These are phyloP conservation scores for Mycena epipterygia DNA, from an alignment of 768 basidiomycete species.

Conservation along the genomic window DNA sequence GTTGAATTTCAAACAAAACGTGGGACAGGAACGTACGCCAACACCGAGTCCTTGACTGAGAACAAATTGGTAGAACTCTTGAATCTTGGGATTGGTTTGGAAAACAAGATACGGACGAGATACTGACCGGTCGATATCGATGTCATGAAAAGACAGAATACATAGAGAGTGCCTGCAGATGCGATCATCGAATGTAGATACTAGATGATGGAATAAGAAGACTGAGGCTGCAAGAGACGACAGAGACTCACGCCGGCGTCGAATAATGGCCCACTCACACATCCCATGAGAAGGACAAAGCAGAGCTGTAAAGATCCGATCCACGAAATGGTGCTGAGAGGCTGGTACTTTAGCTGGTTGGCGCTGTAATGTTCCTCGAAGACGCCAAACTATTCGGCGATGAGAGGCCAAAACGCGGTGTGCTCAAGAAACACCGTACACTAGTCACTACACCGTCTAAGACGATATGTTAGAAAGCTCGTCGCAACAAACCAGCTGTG, in stretches of 20 bases:
- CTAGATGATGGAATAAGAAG: no score
- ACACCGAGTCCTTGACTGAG: slow-evolving; percentile 47
- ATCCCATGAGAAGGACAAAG: slow-evolving; percentile 35
- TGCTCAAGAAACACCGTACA: no score
- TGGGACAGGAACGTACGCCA: slow-evolving; percentile 39
- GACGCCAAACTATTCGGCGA: no score
- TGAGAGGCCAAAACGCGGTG: no score
- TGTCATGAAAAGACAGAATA: slow-evolving; percentile 36
- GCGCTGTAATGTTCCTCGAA: slow-evolving; percentile 35
- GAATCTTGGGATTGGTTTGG: slow-evolving; percentile 14
- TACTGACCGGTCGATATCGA: slow-evolving; percentile 34
- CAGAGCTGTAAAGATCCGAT: slow-evolving; percentile 41
- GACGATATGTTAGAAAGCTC: no score
- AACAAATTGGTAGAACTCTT: slow-evolving; percentile 49
- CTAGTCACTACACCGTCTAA: no score
- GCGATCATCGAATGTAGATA: slow-evolving; percentile 36
- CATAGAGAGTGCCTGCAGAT: slow-evolving; percentile 28
- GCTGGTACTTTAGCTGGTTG: slow-evolving; percentile 33
- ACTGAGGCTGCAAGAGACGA: background rate
- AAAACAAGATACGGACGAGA: slow-evolving; percentile 35
- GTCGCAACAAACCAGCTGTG: no score
- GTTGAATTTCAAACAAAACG: background rate
- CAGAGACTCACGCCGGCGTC: slow-evolving; percentile 26
- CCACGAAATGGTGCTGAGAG: slow-evolving; percentile 38
- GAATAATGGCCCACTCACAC: slow-evolving; percentile 33